Base-by-base conservation (phyloP, 1,139 yeast genomes). In the Debaryomyces singareniensis region DNA sequence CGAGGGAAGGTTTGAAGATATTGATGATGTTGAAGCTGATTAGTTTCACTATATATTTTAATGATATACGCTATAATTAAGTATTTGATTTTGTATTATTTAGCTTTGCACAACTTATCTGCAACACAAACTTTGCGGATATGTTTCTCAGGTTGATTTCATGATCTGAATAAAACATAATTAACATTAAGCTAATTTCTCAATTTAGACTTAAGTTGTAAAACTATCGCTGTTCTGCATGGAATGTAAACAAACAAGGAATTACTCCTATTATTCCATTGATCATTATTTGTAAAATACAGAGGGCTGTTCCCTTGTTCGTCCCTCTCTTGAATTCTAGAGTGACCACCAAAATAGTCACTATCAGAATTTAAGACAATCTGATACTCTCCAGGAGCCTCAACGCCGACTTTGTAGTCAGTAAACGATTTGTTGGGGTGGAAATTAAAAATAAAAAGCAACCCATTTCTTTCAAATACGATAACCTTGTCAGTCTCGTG, bases 351-450 rank as follows among this genome's bases (percentile, higher is more conserved):
- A 57, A 70, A 85, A 39, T 71, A 64, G 11, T 55, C 58, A 30
- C 69, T 68, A 49, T 91, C 98, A 3, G 93, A 68, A 48, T 82
- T 81, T 45, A 91, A 64, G 13, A 84, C 78, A 29, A 89, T 68
- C 43, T 68, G 70, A 53, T 89, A 91, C 27, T 64, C 65, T 11
- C 98, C 98, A 0, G 93, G 69, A 13, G 51, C 61, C 26, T 89
- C 89, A 15, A 86, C 87, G 9, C 98, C 98, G 29, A 91, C 68
- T 48, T 95, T 75, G 58, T 87, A 91, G 54, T 86, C 96, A 4
- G 86, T 68, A 55, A 67, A 89, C 3, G 95, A 84, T 35, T 84
- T 65, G 1, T 82, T 73, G 23, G 95, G 91, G 53, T 91, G 87
- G 65, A 91, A 84, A 56, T 91, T 91, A 66, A 87, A 87, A 25